A percentile compares a stretch with the other conserved stretches of the same genome.
phyloP scores from a whole-genome alignment of 2,329 filamentous ascomycete species.

The Colletotrichum musae region DNA sequence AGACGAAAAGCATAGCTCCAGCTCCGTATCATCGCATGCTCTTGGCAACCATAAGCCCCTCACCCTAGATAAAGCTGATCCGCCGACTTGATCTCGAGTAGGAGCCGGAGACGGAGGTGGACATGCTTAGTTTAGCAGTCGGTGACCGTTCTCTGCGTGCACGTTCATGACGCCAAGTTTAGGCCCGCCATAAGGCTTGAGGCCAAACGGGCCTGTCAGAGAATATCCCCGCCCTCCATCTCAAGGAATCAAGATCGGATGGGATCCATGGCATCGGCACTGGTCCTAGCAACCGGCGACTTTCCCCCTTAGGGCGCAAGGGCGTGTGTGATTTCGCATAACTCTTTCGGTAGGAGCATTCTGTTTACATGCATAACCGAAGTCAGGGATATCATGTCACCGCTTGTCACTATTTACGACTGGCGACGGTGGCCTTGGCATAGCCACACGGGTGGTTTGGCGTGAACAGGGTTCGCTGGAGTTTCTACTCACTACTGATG shows the following conservation, averaged over 20 bases:
- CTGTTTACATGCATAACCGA: conserved; percentile 8
- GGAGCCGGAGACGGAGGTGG: no score
- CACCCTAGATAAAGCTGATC: no score
- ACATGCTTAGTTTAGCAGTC: no score
- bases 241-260: neutral
- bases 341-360: neutral
- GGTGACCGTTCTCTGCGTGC: no score
- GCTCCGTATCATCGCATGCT: no score
- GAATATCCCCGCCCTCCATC: neutral
- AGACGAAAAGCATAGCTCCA: no score
- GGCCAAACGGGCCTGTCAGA: conserved; percentile 7
- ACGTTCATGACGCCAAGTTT: no score
- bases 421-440: neutral
- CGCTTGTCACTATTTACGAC: neutral
- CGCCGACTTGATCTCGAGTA: no score
- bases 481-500: neutral
- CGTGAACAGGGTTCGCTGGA: neutral
- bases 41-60: no score
- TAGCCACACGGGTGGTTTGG: neutral
- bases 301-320: neutral
- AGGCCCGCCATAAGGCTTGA: neutral
- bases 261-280: neutral
- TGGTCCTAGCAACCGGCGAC: conserved; percentile 10
- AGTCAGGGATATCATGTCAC: neutral
- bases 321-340: neutral